Evolutionary conservation across 352 stramenopile genomes (phyloP), one percentile per base, ranked within the genome.

Genomic region (Pythium plurisporium): DNA sequence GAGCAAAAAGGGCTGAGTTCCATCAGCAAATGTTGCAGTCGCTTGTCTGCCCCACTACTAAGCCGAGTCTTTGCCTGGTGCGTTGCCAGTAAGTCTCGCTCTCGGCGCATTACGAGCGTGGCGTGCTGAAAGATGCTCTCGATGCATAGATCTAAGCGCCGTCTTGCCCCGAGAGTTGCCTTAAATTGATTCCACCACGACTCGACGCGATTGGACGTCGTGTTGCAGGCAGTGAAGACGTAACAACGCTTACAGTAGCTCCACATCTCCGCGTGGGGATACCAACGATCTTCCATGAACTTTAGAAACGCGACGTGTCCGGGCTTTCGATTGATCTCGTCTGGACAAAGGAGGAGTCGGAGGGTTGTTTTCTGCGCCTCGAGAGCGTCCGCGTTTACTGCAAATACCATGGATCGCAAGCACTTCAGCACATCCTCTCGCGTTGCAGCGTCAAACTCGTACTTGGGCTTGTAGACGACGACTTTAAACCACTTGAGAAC

Each of bases 401-500:
- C 36, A n/a, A 41, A 57, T n/a, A 48, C 49, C 36, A 48, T 38
- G 2, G 4, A 8, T 17, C 49, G 49, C 8, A 57, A n/a, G 11
- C 26, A 22, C 36, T 37, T 8, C 10, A 46, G 26, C 36, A 57
- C 49, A 3, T 27, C 7, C 2, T 10, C 36, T 3, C 7, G 20
- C 8, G 10, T 5, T 3, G 17, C 26, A 7, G 6, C 14, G 4
- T 1, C 14, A 23, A 59, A 25, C 3, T 19, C 9, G 40, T 59
- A 59, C 26, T 59, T 33, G 2, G n/a, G 19, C 7, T 9, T 19
- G 3, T 23, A 46, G 1, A 62, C 19, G 10, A 50, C 55, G 8
- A 29, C 27, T 29, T 56, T 50, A 38, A 63, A 56, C 45, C 45
- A 63, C 27, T 56, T 63, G 2, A 63, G 31, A 3, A 56, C 55